Conservation (phyloP, 257 asterid species). For the Haberlea rhodopensis region DNA sequence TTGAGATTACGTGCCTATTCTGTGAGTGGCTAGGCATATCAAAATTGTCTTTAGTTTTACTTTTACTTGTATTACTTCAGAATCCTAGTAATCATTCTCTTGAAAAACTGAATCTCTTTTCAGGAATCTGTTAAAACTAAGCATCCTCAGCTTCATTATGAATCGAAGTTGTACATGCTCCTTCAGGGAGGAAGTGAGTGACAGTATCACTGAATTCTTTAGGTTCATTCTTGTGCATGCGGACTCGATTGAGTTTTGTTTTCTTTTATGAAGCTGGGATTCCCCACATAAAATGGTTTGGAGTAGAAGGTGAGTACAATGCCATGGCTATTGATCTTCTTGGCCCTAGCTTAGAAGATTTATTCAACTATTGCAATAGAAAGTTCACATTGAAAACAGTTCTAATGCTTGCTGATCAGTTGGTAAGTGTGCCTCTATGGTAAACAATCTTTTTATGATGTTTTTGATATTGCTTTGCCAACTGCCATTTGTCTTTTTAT, state of each 20-base stretch:
- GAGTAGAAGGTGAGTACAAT: slow-evolving; percentile 85
- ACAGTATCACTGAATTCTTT: slow-evolving; percentile 4
- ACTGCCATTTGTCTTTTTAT: slow-evolving; percentile 15
- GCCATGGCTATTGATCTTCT: slow-evolving; percentile 90
- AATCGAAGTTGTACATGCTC: slow-evolving; percentile 81
- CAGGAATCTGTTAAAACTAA: slow-evolving; percentile 86
- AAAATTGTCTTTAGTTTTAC: background rate
- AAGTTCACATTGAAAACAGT: slow-evolving; percentile 83
- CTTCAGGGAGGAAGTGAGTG: slow-evolving; percentile 94
- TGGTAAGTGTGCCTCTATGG: slow-evolving; percentile 48
- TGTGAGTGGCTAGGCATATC: slow-evolving; percentile 7
- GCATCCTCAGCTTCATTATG: slow-evolving; percentile 94
- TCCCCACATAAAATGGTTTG: slow-evolving; percentile 85
- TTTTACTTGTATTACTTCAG: slow-evolving; percentile 3
- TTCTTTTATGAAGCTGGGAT: slow-evolving; percentile 61
- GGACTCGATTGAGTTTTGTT: slow-evolving; percentile 13
- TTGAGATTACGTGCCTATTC: background rate
- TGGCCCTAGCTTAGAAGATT: slow-evolving; percentile 86
- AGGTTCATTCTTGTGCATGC: slow-evolving; percentile 14
- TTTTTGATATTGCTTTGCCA: slow-evolving; percentile 9
- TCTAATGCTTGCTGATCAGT: slow-evolving; percentile 92
- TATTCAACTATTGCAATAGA: slow-evolving; percentile 80
- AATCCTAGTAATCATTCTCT: slow-evolving; percentile 10
- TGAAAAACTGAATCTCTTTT: slow-evolving; percentile 8
- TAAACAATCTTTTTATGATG: slow-evolving; percentile 4